Base-by-base conservation (phyloP, 2,329 filamentous ascomycete genomes). In the Corinectria fuckeliana region DNA sequence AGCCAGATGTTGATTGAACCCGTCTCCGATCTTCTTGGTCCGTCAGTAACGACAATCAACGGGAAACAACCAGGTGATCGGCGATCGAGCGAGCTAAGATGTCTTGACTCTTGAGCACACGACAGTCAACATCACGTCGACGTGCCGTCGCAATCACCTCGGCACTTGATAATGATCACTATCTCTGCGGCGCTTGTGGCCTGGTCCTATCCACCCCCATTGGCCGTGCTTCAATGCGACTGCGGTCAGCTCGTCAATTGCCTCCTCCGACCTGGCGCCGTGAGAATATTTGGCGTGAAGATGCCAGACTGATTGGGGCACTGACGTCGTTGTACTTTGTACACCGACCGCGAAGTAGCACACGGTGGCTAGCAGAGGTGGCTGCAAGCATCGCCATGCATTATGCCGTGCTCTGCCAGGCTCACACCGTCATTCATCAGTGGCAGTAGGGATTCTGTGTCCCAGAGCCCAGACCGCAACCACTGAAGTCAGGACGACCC, bases 401-500 rank as follows among this genome's bases (percentile, higher is more conserved):
- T 30, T 11, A 30, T 32, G 21, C 23, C n/a, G n/a, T 26, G 42
- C 25, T 41, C 45, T 58, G 45, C 38, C 54, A 47, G 48, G 10
- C 20, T 42, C 39, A 50, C 54, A 63, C 50, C 50, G 45, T 51
- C 48, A 50, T 49, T 16, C 47, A 48, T 30, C 23, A 28, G 36
- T 45, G 23, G 41, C 41, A 38, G 41, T 39, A 34, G 60, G 41
- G 25, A 44, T 18, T 20, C n/a, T 61, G 41, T 20, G 30, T 32
- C n/a, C 30, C 13, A 16, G 25, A 45, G 65, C 50, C 53, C 45
- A 64, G 65, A 68, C 61, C 63, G 36, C 50, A 63, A 59, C 45
- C 28, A 30, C 41, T 59, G 25, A 62, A 52, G 34, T 20, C 41
- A 42, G 28, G 41, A 59, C 59, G 41, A 49, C 49, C 23, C 23